Percentiles rank a stretch among this genome's conserved stretches.
These are phyloP conservation scores for Candida maris DNA, from an alignment of 805 yeast genomes.

Conservation along the genomic window DNA sequence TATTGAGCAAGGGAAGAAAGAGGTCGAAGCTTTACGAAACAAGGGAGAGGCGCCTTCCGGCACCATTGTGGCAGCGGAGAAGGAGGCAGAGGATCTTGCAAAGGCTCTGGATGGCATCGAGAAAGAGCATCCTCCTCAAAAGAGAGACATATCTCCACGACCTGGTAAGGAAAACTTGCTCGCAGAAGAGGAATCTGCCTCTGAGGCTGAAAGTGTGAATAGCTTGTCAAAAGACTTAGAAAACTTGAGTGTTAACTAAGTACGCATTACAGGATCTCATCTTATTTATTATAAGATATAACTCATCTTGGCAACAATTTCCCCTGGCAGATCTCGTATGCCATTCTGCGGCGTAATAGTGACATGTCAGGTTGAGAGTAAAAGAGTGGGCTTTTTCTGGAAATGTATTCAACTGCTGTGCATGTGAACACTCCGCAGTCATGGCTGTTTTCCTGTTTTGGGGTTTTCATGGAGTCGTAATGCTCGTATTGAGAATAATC, in stretches of 20 bases:
- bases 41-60: no score
- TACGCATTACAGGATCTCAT: neutral
- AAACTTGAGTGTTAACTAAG: conserved; percentile 14
- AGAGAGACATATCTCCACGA: no score
- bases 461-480: conserved; percentile 39
- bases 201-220: conserved; percentile 20
- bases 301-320: conserved; percentile 15
- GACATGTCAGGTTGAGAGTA: conserved; percentile 71
- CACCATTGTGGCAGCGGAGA: no score
- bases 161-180: no score
- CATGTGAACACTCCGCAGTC: conserved; percentile 97
- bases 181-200: no score
- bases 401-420: conserved; percentile 61
- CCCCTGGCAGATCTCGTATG: conserved; percentile 44
- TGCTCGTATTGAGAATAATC: conserved; percentile 27
- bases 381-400: conserved; percentile 45
- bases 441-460: conserved; percentile 84
- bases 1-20: conserved; percentile 26
- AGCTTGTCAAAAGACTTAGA: conserved; percentile 11
- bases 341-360: conserved; percentile 63
- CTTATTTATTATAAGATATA: neutral
- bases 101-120: conserved; percentile 26
- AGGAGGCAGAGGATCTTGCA: conserved; percentile 25
- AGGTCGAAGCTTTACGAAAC: no score
- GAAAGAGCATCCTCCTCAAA: conserved; percentile 7